Percentiles rank a stretch among this genome's conserved stretches.
Evolutionary conservation across 2,329 filamentous ascomycete genomes (phyloP).

Genomic region (Albifimbria verrucaria): DNA sequence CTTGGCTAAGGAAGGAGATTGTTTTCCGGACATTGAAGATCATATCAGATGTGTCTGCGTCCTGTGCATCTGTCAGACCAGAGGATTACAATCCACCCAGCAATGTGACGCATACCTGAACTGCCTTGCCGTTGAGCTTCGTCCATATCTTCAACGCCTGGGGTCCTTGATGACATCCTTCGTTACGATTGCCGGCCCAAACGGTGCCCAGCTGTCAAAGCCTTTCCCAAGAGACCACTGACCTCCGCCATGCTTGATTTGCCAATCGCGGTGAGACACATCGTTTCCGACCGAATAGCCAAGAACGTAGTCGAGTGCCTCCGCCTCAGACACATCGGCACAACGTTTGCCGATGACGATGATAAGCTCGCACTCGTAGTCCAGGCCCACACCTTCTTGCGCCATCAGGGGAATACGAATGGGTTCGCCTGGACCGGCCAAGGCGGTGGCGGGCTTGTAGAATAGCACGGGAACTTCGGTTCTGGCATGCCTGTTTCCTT

Average conservation of each 20-base stretch:
- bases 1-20: slow-evolving; percentile 57
- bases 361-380: slow-evolving; percentile 80
- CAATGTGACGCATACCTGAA: slow-evolving; percentile 39
- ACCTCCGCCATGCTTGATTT: slow-evolving; percentile 62
- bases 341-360: slow-evolving; percentile 68
- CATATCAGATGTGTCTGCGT: slow-evolving; percentile 57
- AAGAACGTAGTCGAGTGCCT: slow-evolving; percentile 68
- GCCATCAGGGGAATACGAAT: slow-evolving; percentile 65
- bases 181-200: slow-evolving; percentile 68
- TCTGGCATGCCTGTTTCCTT: slow-evolving; percentile 66
- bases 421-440: slow-evolving; percentile 61
- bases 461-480: slow-evolving; percentile 72
- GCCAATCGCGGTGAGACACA: slow-evolving; percentile 77
- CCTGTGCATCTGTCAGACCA: slow-evolving; percentile 23
- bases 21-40: slow-evolving; percentile 60
- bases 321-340: slow-evolving; percentile 59
- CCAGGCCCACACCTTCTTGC: slow-evolving; percentile 63
- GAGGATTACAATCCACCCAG: neutral
- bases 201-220: slow-evolving; percentile 73
- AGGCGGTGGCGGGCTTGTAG: slow-evolving; percentile 58
- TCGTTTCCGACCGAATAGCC: slow-evolving; percentile 77
- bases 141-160: slow-evolving; percentile 55
- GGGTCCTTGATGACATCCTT: slow-evolving; percentile 49
- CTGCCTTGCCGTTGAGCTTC: slow-evolving; percentile 54
- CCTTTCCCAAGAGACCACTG: slow-evolving; percentile 73